These are phyloP conservation scores for Fraxinus greggii DNA, from an alignment of 305 asterid species.

Conservation along the genomic window DNA sequence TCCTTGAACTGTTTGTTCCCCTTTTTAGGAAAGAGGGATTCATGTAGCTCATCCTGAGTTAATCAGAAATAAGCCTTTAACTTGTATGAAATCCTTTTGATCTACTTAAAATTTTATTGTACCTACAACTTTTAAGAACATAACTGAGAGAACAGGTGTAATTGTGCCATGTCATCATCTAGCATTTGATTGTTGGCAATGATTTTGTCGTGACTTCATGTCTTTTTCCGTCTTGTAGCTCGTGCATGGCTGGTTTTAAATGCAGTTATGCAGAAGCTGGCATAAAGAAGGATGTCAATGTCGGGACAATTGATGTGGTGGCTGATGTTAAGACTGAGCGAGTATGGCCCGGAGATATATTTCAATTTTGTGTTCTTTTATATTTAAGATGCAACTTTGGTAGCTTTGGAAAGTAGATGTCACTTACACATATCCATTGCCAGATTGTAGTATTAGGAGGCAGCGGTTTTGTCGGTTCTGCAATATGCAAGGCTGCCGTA, in stretches of 20 bases:
- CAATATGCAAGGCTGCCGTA: slow-evolving; percentile 96
- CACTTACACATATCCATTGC: slow-evolving; percentile 21
- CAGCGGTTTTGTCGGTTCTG: slow-evolving; percentile 95
- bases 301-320: slow-evolving; percentile 69
- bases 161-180: neutral
- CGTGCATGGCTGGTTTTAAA: slow-evolving; percentile 45
- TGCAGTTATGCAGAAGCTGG: slow-evolving; percentile 65
- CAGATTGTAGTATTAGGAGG: slow-evolving; percentile 98
- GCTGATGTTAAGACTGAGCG: slow-evolving; percentile 86
- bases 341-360: slow-evolving; percentile 38
- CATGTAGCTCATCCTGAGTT: neutral
- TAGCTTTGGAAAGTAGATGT: slow-evolving; percentile 25
- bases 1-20: neutral
- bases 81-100: neutral
- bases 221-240: slow-evolving; percentile 31
- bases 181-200: neutral
- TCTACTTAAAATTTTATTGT: neutral
- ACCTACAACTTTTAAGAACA: neutral
- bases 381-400: slow-evolving; percentile 10
- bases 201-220: neutral
- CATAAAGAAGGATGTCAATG: slow-evolving; percentile 35
- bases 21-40: neutral
- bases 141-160: neutral
- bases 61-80: neutral
- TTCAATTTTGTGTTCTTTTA: slow-evolving; percentile 1